phyloP scores from a whole-genome alignment of 2,329 filamentous ascomycete genomes.

The Balansia obtecta region DNA sequence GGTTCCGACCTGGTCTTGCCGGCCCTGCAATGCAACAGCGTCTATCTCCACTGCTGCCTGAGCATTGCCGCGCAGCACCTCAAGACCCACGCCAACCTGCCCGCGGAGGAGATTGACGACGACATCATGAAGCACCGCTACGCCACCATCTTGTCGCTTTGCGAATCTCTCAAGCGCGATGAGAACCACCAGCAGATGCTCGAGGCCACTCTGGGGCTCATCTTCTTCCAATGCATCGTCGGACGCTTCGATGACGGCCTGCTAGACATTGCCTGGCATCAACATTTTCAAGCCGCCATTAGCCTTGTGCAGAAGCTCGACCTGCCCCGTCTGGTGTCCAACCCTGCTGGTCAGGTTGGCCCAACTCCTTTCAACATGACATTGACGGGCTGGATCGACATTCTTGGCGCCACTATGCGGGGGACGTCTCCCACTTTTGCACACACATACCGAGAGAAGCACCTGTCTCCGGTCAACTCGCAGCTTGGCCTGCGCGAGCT shows the following conservation, averaged over 20 bases:
- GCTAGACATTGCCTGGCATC: constrained; percentile 90
- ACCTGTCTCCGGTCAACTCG: constrained; percentile 53
- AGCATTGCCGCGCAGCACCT: constrained; percentile 87
- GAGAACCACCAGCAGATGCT: constrained; percentile 78
- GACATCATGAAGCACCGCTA: constrained; percentile 91
- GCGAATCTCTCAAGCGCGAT: constrained; percentile 67
- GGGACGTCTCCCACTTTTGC: constrained; percentile 79
- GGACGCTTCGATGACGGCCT: constrained; percentile 74
- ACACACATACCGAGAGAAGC: constrained; percentile 91
- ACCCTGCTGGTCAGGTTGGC: constrained; percentile 35
- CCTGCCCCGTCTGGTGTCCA: constrained; percentile 55
- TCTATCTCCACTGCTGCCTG: constrained; percentile 89
- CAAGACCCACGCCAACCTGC: constrained; percentile 55
- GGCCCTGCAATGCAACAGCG: constrained; percentile 80
- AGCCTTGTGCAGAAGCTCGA: constrained; percentile 78
- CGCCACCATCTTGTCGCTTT: constrained; percentile 75
- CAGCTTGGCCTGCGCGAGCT: constrained; percentile 71
- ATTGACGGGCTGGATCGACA: constrained; percentile 89
- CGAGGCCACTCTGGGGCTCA: constrained; percentile 86
- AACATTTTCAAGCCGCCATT: constrained; percentile 87
- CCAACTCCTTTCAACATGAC: constrained; percentile 92
- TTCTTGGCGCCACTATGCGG: constrained; percentile 85
- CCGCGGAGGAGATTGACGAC: constrained; percentile 65
- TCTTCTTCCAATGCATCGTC: constrained; percentile 91
- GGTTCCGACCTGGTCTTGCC: constrained; percentile 74